These are phyloP conservation scores for Pseudocercospora macadamiae DNA, from an alignment of 2,329 filamentous ascomycete species.

Conservation along the genomic window DNA sequence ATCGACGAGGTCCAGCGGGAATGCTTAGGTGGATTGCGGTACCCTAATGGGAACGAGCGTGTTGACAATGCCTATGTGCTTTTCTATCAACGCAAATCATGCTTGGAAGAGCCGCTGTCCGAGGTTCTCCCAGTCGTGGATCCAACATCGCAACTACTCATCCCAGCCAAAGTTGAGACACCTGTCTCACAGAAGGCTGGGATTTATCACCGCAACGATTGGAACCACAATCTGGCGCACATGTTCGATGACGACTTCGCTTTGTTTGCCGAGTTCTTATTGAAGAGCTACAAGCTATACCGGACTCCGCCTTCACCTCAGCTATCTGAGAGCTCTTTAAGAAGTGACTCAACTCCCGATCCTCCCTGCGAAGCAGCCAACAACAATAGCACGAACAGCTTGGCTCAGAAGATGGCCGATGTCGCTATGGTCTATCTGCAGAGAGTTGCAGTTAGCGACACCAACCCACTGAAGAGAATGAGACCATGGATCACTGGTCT, in stretches of 20 bases:
- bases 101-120: constrained; percentile 20
- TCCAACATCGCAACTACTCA: constrained; percentile 8
- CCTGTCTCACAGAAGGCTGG: constrained; percentile 11
- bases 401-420: constrained; percentile 8
- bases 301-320: neutral
- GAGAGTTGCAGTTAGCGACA: constrained; percentile 21
- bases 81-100: constrained; percentile 72
- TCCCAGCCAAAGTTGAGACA: constrained; percentile 23
- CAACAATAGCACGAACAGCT: neutral
- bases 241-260: constrained; percentile 30
- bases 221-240: constrained; percentile 25
- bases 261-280: constrained; percentile 27
- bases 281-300: constrained; percentile 10
- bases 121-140: constrained; percentile 12
- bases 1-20: constrained; percentile 70
- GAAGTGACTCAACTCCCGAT: neutral
- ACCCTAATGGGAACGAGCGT: constrained; percentile 62
- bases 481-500: constrained; percentile 9
- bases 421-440: constrained; percentile 17
- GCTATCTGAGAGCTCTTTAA: neutral
- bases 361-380: neutral
- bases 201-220: constrained; percentile 23
- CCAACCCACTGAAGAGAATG: constrained; percentile 15
- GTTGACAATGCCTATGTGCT: constrained; percentile 87
- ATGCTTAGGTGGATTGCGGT: constrained; percentile 63